A percentile compares a stretch with the other conserved stretches of the same genome.
Conservation (phyloP, 345 rosid species). For the sweet orange (Citrus sinensis) region DNA sequence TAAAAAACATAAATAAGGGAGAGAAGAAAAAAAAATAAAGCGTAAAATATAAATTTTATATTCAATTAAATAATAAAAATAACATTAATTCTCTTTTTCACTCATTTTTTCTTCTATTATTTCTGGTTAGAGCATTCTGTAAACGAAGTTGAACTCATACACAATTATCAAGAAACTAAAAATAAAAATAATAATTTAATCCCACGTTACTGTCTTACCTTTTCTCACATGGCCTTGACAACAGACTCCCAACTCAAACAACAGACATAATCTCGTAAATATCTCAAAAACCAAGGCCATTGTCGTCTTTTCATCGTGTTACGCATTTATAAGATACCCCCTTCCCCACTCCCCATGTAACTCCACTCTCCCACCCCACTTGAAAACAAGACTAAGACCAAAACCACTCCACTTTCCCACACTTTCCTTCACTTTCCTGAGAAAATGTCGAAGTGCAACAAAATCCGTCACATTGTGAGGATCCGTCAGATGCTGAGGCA, state of each 20-base stretch:
- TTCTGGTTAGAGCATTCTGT: too few relatives aligned
- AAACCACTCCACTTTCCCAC: conserved; percentile 1
- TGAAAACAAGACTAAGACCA: neutral
- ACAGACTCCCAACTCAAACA: neutral
- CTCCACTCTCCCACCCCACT: neutral
- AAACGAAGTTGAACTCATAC: neutral
- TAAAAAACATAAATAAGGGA: too few relatives aligned
- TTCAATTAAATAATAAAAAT: too few relatives aligned
- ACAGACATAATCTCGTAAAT: conserved; percentile 23
- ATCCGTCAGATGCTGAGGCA: conserved; percentile 76
- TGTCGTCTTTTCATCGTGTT: neutral
- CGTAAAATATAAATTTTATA: too few relatives aligned
- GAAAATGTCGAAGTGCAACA: conserved; percentile 39
- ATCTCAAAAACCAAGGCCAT: neutral
- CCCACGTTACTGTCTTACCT: neutral
- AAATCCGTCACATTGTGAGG: conserved; percentile 66
- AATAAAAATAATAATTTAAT: neutral
- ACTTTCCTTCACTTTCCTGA: neutral
- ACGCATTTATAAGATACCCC: neutral
- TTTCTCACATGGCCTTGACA: conserved; percentile 15
- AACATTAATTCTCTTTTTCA: too few relatives aligned
- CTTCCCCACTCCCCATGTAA: neutral
- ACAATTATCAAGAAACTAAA: neutral
- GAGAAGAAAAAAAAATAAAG: too few relatives aligned
- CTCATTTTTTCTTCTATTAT: too few relatives aligned